Base-by-base conservation (phyloP, 2,329 filamentous ascomycete species). In the Chaetomiaceae sp. region DNA sequence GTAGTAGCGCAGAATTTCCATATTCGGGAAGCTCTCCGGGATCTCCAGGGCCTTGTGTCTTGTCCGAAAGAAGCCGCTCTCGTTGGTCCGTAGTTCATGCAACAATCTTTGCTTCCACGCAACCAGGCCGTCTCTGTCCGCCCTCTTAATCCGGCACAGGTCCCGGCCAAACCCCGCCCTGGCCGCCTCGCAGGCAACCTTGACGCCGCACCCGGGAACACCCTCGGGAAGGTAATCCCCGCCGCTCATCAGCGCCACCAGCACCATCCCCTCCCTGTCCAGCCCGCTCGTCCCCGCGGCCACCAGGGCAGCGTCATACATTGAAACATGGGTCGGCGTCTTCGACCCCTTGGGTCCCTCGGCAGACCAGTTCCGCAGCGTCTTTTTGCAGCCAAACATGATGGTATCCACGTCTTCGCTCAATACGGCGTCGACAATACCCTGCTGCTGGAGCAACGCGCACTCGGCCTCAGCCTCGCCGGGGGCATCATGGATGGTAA, bases 401-500 rank as follows among this genome's bases (percentile, higher is more conserved):
- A 97, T 80, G 2, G 92, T 93, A 65, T 99, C 93, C 38, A 96
- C 90, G 73, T 99, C 93, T 66, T 99, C 91, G 66, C 89, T 96
- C 60, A 99, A 75, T 1, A 97, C 93, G 0, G 89, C 92, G 67
- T 99, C 93, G 1, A 96, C 91, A 8, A 96, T 74, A 0, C 89
- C 90, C 40, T 85, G 78, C 53, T 78, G 77, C 63, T 99, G 91
- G 3, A 99, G 69, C 14, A 93, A 71, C 0, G 93, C 93, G 59
- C 93, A 99, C 70, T 99, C 93, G 1, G 93, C 93, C 66, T 99
- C 93, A 3, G 92, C 93, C 65, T 99, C 93, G 9, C 93, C 93
- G 0, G 92, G 93, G 5, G 93, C 93, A 62, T 89, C 82, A 66
- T 97, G 90, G 43, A 81, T 79, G 1, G 83, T 80, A 63, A 95